A percentile compares a stretch with the other conserved stretches of the same genome.
phyloP scores from a whole-genome alignment of 1,284 basidiomycete species.

The Rhizoctonia solani region DNA sequence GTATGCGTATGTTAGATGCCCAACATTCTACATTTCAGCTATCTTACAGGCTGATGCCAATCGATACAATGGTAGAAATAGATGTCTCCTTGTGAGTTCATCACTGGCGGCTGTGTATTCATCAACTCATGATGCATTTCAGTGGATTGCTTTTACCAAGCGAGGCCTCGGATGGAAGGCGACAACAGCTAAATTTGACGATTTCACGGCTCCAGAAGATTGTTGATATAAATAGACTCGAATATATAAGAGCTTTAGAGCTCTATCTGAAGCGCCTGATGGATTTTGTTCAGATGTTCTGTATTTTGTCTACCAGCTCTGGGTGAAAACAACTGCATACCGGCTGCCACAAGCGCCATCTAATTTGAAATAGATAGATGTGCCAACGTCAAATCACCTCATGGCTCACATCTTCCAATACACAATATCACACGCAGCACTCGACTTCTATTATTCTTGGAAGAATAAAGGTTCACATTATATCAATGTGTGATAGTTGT shows the following conservation, averaged over 20 bases:
- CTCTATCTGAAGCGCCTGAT: background rate
- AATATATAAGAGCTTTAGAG: background rate
- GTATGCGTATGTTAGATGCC: constrained; percentile 33
- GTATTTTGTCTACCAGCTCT: too few species aligned
- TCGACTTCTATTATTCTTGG: background rate
- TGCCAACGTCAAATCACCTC: too few species aligned
- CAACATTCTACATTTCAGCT: background rate
- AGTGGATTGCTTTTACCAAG: constrained; percentile 37
- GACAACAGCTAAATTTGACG: constrained; percentile 15
- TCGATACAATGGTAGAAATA: constrained; percentile 35
- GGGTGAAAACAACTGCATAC: too few species aligned
- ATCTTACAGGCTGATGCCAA: constrained; percentile 36
- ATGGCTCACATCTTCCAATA: too few species aligned
- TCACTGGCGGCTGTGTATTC: constrained; percentile 17
- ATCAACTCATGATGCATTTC: constrained; percentile 32
- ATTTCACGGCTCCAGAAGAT: constrained; percentile 17
- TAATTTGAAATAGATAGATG: too few species aligned
- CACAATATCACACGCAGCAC: too few species aligned
- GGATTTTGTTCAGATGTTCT: background rate
- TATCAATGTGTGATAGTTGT: background rate
- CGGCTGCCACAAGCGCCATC: too few species aligned
- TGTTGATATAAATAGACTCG: constrained; percentile 7
- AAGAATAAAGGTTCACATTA: background rate
- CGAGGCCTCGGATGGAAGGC: constrained; percentile 26
- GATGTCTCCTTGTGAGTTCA: constrained; percentile 26